These are phyloP conservation scores for Coniophora puteana DNA, from an alignment of 1,284 basidiomycete species.

Conservation along the genomic window DNA sequence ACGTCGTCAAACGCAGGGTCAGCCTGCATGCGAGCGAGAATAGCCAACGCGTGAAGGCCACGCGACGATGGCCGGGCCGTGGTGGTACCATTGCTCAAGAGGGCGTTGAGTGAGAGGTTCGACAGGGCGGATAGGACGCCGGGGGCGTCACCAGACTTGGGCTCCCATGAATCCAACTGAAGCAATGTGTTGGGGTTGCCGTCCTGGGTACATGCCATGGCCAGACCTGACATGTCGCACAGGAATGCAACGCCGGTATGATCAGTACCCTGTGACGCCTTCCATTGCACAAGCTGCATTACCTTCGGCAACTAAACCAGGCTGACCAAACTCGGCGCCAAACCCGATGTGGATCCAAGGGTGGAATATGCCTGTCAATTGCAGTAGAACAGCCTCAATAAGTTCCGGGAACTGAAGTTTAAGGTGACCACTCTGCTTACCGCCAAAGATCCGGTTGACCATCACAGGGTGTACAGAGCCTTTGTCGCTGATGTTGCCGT, in stretches of 20 bases:
- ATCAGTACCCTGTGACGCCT: background rate
- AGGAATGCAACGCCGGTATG: background rate
- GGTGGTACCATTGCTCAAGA: conserved; percentile 17
- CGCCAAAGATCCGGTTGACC: conserved; percentile 6
- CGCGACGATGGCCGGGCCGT: conserved; percentile 10
- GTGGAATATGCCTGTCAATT: conserved; percentile 29
- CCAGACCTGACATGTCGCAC: conserved; percentile 33
- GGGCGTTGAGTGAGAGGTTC: conserved; percentile 13
- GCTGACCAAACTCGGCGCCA: conserved; percentile 30
- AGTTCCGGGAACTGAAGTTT: conserved; percentile 13
- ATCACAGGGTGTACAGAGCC: conserved; percentile 2
- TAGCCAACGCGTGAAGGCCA: conserved; percentile 35
- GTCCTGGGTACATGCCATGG: conserved; percentile 38
- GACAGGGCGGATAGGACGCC: background rate
- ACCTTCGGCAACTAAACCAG: conserved; percentile 34
- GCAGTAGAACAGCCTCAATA: conserved; percentile 28
- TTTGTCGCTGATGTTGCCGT: conserved; percentile 7
- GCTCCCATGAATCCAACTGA: conserved; percentile 13
- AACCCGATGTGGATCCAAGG: conserved; percentile 34
- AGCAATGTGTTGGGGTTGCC: conserved; percentile 21
- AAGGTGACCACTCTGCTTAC: too few species aligned
- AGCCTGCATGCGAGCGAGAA: conserved; percentile 42
- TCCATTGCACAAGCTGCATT: background rate
- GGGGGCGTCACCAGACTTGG: conserved; percentile 2
- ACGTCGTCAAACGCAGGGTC: conserved; percentile 34